These are phyloP conservation scores for Aspergillus ruber DNA, from an alignment of 2,329 filamentous ascomycete genomes.

Conservation along the genomic window DNA sequence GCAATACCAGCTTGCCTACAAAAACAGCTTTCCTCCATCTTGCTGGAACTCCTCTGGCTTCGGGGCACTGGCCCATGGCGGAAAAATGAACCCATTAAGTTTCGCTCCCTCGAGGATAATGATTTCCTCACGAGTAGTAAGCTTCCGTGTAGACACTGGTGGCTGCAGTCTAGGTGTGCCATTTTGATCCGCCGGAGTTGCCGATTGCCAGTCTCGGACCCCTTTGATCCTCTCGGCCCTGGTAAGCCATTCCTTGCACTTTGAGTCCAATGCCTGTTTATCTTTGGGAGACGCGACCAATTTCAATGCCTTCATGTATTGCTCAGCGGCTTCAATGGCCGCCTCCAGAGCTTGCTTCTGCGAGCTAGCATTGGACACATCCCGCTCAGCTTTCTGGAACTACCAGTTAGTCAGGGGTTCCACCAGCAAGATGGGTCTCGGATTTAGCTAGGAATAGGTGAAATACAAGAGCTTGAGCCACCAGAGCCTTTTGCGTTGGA, in stretches of 20 bases:
- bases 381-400: conserved; percentile 48
- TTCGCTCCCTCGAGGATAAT: conserved; percentile 71
- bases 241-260: conserved; percentile 63
- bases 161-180: conserved; percentile 34
- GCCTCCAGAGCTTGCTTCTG: conserved; percentile 63
- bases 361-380: conserved; percentile 45
- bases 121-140: conserved; percentile 66
- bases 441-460: not conserved
- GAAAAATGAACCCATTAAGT: conserved; percentile 76
- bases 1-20: conserved; percentile 42
- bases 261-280: conserved; percentile 59
- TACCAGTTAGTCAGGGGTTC: conserved; percentile 16
- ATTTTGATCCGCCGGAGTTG: conserved; percentile 11
- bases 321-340: conserved; percentile 70
- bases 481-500: conserved; percentile 18
- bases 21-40: conserved; percentile 51
- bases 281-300: conserved; percentile 57
- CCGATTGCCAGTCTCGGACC: conserved; percentile 25
- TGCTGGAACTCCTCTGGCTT: conserved; percentile 55
- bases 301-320: conserved; percentile 70
- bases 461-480: conserved; percentile 28
- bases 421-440: too few relatives aligned
- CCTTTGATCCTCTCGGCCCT: conserved; percentile 70
- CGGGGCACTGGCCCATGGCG: conserved; percentile 70
- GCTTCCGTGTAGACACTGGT: conserved; percentile 51